Conservation (phyloP, 441 rosid species). For the Adansonia madagascariensis region DNA sequence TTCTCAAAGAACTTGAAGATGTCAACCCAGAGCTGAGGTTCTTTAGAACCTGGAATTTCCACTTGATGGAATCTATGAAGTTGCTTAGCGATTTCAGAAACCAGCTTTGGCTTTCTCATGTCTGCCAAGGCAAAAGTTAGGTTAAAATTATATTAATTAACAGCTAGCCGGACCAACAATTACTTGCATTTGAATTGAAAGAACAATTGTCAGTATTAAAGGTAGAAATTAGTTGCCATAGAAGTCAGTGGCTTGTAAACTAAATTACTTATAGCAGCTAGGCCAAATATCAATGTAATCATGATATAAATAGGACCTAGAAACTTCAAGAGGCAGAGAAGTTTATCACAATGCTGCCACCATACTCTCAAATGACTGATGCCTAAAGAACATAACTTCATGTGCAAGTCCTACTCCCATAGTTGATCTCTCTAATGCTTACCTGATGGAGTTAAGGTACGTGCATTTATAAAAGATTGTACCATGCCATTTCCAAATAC, state of each 20-base stretch:
- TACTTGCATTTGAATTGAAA: neutral
- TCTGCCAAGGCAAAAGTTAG: constrained; percentile 48
- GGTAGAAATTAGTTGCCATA: constrained; percentile 3
- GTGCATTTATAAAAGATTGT: constrained; percentile 86
- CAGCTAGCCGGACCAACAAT: constrained; percentile 7
- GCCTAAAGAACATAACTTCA: neutral
- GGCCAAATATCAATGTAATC: neutral
- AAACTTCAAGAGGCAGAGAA: constrained; percentile 10
- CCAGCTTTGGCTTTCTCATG: constrained; percentile 76
- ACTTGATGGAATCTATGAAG: constrained; percentile 81
- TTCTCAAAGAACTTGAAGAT: constrained; percentile 81
- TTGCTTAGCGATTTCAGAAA: constrained; percentile 87
- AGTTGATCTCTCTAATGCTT: constrained; percentile 21
- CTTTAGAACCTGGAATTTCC: constrained; percentile 87
- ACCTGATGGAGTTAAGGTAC: constrained; percentile 82
- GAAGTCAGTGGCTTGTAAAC: neutral
- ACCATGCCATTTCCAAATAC: constrained; percentile 96
- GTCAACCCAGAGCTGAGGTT: constrained; percentile 93
- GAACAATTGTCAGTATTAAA: neutral
- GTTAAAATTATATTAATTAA: constrained; percentile 14
- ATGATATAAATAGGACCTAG: neutral
- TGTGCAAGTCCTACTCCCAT: neutral
- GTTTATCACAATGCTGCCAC: neutral
- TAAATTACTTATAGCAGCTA: neutral
- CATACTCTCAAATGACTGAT: neutral